Base-by-base conservation (phyloP, 768 basidiomycete genomes). In the Astraeus odoratus region DNA sequence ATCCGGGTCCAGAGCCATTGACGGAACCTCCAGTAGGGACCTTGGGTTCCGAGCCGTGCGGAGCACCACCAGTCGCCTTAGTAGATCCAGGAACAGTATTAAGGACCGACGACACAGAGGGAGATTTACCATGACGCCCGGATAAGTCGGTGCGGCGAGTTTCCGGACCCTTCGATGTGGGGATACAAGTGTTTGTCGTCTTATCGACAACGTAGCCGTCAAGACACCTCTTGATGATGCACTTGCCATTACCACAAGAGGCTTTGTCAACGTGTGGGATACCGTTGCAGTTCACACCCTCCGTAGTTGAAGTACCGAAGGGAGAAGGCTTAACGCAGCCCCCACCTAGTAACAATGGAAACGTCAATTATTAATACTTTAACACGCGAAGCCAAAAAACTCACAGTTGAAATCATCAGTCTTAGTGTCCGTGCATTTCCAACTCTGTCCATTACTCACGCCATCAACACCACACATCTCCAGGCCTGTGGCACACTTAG, bases 211-310 rank as follows among this genome's bases (percentile, higher is more conserved):
- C 19, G 29, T 51, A 66, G 4, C 57, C 63, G 9, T 26, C 15
- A 30, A 43, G 50, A 52, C 66, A 68, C 10, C 43, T 41, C 13
- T 52, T 35, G 19, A 70, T 54, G 22, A 56, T 30, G 51, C 68
- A 70, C 13, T 24, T 24, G 31, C 57, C 48, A 3, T 44, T 40
- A 5, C 20, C n/a, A 53, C 68, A 70, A 9, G 56, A 42, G 6
- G 63, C 68, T 9, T 50, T 42, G 3, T 48, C 52, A 27, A 65
- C 61, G 29, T 60, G 38, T 4, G 59, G 51, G 38, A 70, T 58
- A 1, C 51, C 41, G 20, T 57, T 60, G 45, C 68, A 70, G 44
- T 70, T 61, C 13, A 57, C 52, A 4, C 67, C 68, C 1, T 4
- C 18, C 0, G 41, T 41, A 4, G 51, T 46, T 8, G 49, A 35